phyloP scores from a whole-genome alignment of 106 monocot species.

The Hemerocallis citrina region DNA sequence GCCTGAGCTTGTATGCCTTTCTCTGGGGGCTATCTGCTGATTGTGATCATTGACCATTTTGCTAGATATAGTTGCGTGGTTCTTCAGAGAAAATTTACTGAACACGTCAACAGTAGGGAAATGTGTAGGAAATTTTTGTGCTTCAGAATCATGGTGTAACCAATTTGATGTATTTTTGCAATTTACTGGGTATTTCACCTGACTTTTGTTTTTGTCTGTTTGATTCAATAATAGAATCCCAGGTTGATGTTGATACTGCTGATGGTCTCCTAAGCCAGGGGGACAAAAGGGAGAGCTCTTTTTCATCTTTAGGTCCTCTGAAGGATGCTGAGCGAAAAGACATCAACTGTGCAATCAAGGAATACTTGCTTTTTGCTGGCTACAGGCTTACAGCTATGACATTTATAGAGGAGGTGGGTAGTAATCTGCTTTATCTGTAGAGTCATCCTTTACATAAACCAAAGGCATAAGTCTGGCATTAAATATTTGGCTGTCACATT shows the following conservation, averaged over 20 bases:
- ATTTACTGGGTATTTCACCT: not conserved
- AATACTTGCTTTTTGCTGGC: constrained; percentile 92
- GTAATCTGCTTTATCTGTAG: not conserved
- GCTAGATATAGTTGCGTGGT: not conserved
- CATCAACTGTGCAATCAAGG: constrained; percentile 91
- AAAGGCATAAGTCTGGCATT: too few species aligned
- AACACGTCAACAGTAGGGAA: too few species aligned
- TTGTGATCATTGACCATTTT: not conserved
- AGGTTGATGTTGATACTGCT: constrained; percentile 19
- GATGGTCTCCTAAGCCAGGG: constrained; percentile 25
- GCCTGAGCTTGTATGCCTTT: not conserved
- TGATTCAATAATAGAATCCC: constrained; percentile 18
- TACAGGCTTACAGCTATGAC: constrained; percentile 96
- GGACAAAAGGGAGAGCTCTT: constrained; percentile 38
- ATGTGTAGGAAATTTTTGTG: too few species aligned
- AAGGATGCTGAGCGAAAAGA: constrained; percentile 81
- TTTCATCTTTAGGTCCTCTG: constrained; percentile 72
- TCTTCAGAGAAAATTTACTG: not conserved
- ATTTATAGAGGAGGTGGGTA: constrained; percentile 92
- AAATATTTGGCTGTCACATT: not conserved
- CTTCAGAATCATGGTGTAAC: not conserved
- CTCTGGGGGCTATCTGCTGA: not conserved
- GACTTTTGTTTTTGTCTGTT: constrained; percentile 1
- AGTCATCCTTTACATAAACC: not conserved
- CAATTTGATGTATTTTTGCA: not conserved